Conservation (phyloP, 352 stramenopile genomes). For the Globisporangium splendens region DNA sequence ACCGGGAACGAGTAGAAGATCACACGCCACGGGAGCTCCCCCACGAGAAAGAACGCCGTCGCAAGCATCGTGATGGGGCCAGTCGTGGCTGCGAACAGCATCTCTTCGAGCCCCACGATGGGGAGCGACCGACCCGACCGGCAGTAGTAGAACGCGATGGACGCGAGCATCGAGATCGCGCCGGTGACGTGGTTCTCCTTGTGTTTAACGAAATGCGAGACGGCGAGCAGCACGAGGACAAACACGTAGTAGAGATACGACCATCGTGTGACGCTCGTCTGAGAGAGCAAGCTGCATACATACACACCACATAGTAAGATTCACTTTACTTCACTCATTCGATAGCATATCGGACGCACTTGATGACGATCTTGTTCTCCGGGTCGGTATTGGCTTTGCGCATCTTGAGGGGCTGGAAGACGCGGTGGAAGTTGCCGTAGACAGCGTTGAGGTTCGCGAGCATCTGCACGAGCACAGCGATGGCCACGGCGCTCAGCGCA, state of each 20-base stretch:
- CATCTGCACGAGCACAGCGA: constrained; percentile 63
- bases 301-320: not conserved
- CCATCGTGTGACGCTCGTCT: constrained; percentile 72
- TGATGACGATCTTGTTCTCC: constrained; percentile 63
- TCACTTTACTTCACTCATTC: not conserved
- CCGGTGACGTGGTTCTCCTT: constrained; percentile 34
- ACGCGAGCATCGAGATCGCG: constrained; percentile 25
- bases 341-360: constrained; percentile 24
- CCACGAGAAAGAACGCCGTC: constrained; percentile 52
- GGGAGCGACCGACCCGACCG: constrained; percentile 25
- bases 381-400: constrained; percentile 19
- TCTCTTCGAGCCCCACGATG: constrained; percentile 48
- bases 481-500: constrained; percentile 25
- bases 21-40: constrained; percentile 34
- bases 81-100: constrained; percentile 37
- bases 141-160: constrained; percentile 59
- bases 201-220: constrained; percentile 34
- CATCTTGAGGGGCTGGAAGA: constrained; percentile 34
- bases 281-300: constrained; percentile 47
- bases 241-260: constrained; percentile 52
- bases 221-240: constrained; percentile 33
- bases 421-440: constrained; percentile 70
- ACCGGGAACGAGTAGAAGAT: constrained; percentile 55
- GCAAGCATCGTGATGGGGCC: constrained; percentile 55
- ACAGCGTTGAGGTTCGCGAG: constrained; percentile 67